Conservation (phyloP, 1,284 basidiomycete genomes). For the Malassezia obtusa region DNA sequence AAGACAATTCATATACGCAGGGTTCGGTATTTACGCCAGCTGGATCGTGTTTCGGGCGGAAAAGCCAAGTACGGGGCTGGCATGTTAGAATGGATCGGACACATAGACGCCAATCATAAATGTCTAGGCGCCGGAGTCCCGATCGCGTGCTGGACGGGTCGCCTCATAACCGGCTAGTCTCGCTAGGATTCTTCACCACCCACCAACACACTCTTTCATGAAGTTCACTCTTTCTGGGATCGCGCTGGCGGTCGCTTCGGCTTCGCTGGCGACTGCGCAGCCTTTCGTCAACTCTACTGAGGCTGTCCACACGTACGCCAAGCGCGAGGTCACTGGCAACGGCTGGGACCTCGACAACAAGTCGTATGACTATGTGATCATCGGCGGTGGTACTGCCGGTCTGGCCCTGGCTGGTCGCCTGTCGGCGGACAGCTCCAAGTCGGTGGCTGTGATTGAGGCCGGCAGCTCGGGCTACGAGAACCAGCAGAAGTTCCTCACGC, state of each 20-base stretch:
- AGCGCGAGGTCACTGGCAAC: constrained; percentile 10
- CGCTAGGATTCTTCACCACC: background rate
- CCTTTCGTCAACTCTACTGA: background rate
- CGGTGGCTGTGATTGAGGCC: constrained; percentile 60
- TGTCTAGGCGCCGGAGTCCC: too few relatives aligned
- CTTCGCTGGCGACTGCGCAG: background rate
- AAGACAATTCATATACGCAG: too few relatives aligned
- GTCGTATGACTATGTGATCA: constrained; percentile 64
- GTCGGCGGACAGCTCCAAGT: constrained; percentile 55
- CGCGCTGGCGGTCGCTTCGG: background rate
- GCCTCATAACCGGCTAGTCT: too few relatives aligned
- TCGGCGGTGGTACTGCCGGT: constrained; percentile 86
- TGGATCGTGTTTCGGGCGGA: too few relatives aligned
- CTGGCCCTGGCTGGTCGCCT: constrained; percentile 79
- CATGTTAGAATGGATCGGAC: too few relatives aligned
- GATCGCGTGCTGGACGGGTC: too few relatives aligned
- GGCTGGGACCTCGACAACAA: constrained; percentile 16
- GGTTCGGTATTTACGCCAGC: too few relatives aligned
- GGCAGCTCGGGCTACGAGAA: constrained; percentile 46
- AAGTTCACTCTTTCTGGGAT: background rate
- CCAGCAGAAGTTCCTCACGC: constrained; percentile 19
- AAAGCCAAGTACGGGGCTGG: too few relatives aligned
- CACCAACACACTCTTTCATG: background rate
- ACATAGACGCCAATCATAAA: too few relatives aligned
- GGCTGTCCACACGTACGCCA: background rate